A percentile compares a stretch with the other conserved stretches of the same genome.
phyloP scores from a whole-genome alignment of 805 yeast genomes.

The Yarrowia osloensis region DNA sequence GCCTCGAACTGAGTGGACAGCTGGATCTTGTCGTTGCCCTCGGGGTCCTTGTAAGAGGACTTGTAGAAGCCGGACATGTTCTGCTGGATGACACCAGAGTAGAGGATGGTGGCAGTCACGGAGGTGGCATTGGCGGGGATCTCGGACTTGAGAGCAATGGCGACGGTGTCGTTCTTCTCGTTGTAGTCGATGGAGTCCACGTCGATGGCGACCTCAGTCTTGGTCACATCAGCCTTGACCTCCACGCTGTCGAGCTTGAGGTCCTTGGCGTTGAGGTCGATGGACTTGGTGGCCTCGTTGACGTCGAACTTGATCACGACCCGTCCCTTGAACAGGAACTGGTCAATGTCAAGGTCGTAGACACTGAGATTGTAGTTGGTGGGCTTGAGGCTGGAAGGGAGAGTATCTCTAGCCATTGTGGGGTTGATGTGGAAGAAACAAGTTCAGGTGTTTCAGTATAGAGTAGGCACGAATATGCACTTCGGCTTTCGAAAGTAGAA shows the following conservation, averaged over 20 bases:
- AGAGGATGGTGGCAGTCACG: conserved; percentile 53
- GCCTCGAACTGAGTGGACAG: conserved; percentile 88
- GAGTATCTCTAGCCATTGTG: conserved; percentile 46
- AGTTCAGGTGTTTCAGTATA: not conserved
- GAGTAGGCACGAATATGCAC: not conserved
- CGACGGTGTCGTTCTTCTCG: conserved; percentile 59
- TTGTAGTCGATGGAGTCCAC: conserved; percentile 43
- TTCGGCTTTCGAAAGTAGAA: conserved; percentile 1
- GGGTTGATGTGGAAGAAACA: not conserved
- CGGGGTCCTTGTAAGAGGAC: conserved; percentile 58
- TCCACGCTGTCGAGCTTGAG: conserved; percentile 53
- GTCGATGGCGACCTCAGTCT: conserved; percentile 38
- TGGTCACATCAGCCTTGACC: conserved; percentile 36
- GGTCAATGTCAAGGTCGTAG: conserved; percentile 55
- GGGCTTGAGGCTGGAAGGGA: conserved; percentile 71
- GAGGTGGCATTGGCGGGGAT: conserved; percentile 43
- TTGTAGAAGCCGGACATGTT: conserved; percentile 84
- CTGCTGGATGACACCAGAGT: conserved; percentile 66
- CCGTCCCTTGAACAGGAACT: conserved; percentile 43
- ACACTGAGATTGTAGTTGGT: conserved; percentile 67
- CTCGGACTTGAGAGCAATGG: conserved; percentile 51
- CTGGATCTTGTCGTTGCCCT: conserved; percentile 66
- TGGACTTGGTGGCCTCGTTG: conserved; percentile 47
- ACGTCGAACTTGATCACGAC: conserved; percentile 51
- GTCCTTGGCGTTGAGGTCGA: conserved; percentile 59